Evolutionary conservation across 2,329 filamentous ascomycete species (phyloP).

Genomic region (Diaporthe citrichinensis): DNA sequence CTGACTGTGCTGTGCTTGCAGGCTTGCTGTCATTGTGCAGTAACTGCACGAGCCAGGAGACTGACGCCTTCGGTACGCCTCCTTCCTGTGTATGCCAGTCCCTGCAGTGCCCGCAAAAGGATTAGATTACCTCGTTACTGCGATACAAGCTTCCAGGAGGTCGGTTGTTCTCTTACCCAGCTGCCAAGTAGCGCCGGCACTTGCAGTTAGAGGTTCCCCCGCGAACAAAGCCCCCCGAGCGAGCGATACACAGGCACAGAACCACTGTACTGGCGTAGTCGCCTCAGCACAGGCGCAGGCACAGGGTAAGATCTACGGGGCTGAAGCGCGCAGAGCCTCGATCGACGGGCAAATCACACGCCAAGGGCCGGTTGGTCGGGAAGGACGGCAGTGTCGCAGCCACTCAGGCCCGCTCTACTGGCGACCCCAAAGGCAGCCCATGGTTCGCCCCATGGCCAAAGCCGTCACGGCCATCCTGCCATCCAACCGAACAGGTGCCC

Average conservation of each 20-base stretch:
- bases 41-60: not conserved
- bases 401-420: slow-evolving; percentile 20
- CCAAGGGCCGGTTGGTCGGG: slow-evolving; percentile 28
- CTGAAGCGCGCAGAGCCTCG: slow-evolving; percentile 33
- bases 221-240: not conserved
- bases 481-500: slow-evolving; percentile 11
- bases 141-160: not conserved
- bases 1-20: slow-evolving; percentile 1
- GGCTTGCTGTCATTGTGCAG: not conserved
- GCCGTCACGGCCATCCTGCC: not conserved
- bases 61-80: not conserved
- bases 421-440: slow-evolving; percentile 6
- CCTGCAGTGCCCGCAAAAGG: slow-evolving; percentile 9
- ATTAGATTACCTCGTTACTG: not conserved
- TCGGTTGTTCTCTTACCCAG: not conserved
- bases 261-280: not conserved
- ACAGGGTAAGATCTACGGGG: slow-evolving; percentile 28
- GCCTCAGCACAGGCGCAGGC: not conserved
- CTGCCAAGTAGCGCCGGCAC: not conserved
- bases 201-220: not conserved
- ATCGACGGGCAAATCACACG: slow-evolving; percentile 31
- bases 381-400: slow-evolving; percentile 29
- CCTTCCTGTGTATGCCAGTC: not conserved
- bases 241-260: not conserved
- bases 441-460: slow-evolving; percentile 12